Conservation (phyloP, 306 rosid species). For the Macrotyloma uniflorum region DNA sequence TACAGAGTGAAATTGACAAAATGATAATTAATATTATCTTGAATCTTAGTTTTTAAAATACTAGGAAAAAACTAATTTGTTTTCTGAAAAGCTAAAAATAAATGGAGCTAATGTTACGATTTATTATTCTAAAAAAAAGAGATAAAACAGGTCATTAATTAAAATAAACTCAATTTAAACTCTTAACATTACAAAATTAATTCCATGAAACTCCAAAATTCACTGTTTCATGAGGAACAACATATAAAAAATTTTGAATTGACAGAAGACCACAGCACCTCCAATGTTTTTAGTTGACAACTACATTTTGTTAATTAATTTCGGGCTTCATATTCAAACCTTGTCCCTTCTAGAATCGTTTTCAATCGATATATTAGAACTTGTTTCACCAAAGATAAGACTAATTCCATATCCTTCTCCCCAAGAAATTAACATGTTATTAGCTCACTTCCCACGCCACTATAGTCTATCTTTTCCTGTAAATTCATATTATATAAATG, state of each 20-base stretch:
- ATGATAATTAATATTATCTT: no score
- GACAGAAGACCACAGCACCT: neutral
- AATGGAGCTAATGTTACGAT: no score
- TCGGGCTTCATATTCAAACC: conserved; percentile 24
- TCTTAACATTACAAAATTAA: no score
- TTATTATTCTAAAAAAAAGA: no score
- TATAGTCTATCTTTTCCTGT: conserved; percentile 10
- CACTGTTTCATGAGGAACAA: neutral
- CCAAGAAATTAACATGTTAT: conserved; percentile 32
- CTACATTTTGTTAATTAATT: neutral
- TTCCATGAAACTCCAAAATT: neutral
- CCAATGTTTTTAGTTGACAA: conserved; percentile 15
- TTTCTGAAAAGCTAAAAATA: no score
- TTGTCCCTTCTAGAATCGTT: conserved; percentile 44
- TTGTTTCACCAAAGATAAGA: conserved; percentile 13
- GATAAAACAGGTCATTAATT: neutral
- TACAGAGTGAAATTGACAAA: no score
- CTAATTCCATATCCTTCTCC: conserved; percentile 20
- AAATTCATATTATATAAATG: conserved; percentile 3
- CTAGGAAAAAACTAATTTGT: no score
- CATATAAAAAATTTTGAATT: neutral
- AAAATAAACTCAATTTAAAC: no score
- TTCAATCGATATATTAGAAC: conserved; percentile 9
- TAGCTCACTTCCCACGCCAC: conserved; percentile 39
- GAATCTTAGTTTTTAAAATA: no score